These are phyloP conservation scores for Multifurca ochricompacta DNA, from an alignment of 768 basidiomycete genomes.

Conservation along the genomic window DNA sequence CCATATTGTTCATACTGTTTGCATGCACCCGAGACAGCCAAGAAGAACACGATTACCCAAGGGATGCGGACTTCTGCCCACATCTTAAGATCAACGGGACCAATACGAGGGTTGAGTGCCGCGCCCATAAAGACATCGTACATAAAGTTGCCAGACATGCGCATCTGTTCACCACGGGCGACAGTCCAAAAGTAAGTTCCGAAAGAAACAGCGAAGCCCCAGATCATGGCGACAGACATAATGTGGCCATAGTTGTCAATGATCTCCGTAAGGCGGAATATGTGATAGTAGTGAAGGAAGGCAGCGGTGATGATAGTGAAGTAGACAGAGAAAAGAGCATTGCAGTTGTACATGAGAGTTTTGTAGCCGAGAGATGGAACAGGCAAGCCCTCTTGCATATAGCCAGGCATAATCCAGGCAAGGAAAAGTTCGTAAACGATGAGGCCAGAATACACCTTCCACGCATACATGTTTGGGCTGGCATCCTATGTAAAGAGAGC, in stretches of 20 bases:
- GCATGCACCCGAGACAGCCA: conserved; percentile 85
- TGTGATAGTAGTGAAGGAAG: conserved; percentile 64
- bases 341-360: conserved; percentile 94
- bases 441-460: conserved; percentile 84
- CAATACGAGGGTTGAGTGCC: conserved; percentile 86
- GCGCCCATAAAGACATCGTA: conserved; percentile 99
- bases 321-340: conserved; percentile 82
- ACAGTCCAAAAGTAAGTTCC: conserved; percentile 76
- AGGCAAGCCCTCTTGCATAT: conserved; percentile 89
- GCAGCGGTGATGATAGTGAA: conserved; percentile 69
- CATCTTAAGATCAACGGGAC: conserved; percentile 93
- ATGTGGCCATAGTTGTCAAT: conserved; percentile 95
- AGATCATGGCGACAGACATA: conserved; percentile 94
- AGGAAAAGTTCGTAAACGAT: conserved; percentile 85
- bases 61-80: conserved; percentile 96
- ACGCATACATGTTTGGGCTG: conserved; percentile 80
- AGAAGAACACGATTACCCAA: conserved; percentile 93
- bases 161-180: conserved; percentile 67
- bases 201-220: conserved; percentile 75
- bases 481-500: conserved; percentile 59
- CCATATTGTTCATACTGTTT: conserved; percentile 94
- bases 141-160: conserved; percentile 92
- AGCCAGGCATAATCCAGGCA: conserved; percentile 87
- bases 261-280: conserved; percentile 89
- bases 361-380: conserved; percentile 92